A percentile compares a stretch with the other conserved stretches of the same genome.
Evolutionary conservation across 345 rosid species (phyloP).

Genomic region (Aethionema arabicum): DNA sequence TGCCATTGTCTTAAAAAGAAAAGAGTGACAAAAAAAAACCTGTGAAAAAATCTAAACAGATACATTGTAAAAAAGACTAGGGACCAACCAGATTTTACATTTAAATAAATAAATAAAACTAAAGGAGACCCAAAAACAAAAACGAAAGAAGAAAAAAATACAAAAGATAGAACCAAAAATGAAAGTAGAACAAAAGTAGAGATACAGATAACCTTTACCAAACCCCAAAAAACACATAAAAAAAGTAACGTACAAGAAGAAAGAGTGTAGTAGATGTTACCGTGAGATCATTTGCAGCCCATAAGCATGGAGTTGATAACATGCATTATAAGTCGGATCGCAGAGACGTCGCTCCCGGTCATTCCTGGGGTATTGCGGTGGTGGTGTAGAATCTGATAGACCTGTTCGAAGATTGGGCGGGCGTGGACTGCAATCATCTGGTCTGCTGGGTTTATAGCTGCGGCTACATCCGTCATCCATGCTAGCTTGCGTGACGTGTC

Average conservation of each 20-base stretch:
- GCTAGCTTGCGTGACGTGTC: conserved; percentile 59
- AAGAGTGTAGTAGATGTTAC: not conserved
- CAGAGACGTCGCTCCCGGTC: conserved; percentile 45
- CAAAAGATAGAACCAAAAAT: too few species aligned
- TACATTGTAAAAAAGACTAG: not conserved
- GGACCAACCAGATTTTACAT: conserved; percentile 32
- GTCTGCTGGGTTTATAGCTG: conserved; percentile 72
- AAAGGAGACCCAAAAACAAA: conserved; percentile 25
- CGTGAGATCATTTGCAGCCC: conserved; percentile 50
- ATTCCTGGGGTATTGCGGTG: conserved; percentile 47
- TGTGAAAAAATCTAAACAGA: not conserved
- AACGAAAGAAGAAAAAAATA: conserved; percentile 1
- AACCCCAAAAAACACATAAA: not conserved
- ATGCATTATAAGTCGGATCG: conserved; percentile 62
- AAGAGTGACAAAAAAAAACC: not conserved
- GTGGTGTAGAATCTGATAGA: conserved; percentile 58
- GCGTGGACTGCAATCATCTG: conserved; percentile 59
- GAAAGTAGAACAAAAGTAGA: conserved; percentile 11
- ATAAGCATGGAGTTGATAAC: conserved; percentile 68
- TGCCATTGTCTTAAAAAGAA: not conserved
- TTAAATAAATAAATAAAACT: conserved; percentile 7
- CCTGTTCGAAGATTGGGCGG: conserved; percentile 75
- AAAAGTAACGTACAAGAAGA: conserved; percentile 14
- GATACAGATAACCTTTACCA: not conserved
- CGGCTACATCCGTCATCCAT: conserved; percentile 85